These are phyloP conservation scores for Hypoxylon fuscum DNA, from an alignment of 495 filamentous ascomycete genomes.

Conservation along the genomic window DNA sequence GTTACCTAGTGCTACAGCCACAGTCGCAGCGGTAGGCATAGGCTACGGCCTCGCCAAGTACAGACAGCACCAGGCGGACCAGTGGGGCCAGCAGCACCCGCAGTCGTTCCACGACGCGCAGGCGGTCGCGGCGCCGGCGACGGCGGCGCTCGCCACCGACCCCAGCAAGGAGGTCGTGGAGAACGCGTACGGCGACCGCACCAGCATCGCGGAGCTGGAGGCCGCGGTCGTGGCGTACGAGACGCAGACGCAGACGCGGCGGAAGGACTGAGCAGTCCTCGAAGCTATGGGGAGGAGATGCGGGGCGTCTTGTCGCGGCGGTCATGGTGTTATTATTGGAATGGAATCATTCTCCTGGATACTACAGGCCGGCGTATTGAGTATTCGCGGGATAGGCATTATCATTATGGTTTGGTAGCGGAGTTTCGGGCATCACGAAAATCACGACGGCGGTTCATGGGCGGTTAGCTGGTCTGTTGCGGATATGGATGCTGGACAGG, in stretches of 20 bases:
- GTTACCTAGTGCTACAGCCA: constrained; percentile 47
- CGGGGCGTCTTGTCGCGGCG: too few species aligned
- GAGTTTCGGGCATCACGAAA: constrained; percentile 10
- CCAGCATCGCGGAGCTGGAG: constrained; percentile 64
- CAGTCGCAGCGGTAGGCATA: constrained; percentile 51
- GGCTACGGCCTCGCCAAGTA: constrained; percentile 53
- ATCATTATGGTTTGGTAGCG: not conserved
- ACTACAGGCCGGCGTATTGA: constrained; percentile 19
- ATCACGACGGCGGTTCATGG: constrained; percentile 3
- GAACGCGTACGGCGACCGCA: constrained; percentile 69
- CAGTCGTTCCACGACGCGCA: constrained; percentile 33
- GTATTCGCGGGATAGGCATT: constrained; percentile 6
- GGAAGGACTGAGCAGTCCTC: constrained; percentile 44
- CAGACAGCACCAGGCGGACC: constrained; percentile 37
- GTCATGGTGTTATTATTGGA: not conserved
- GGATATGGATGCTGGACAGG: too few species aligned
- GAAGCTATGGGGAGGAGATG: too few species aligned
- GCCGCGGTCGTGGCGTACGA: constrained; percentile 66
- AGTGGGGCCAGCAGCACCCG: constrained; percentile 32
- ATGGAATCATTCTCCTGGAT: not conserved
- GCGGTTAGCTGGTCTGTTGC: too few species aligned
- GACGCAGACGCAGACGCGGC: constrained; percentile 45
- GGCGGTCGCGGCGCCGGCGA: constrained; percentile 21
- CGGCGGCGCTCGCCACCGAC: constrained; percentile 37
- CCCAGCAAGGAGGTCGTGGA: constrained; percentile 44